phyloP scores from a whole-genome alignment of 1,284 basidiomycete species.

The Irpex sp. region DNA sequence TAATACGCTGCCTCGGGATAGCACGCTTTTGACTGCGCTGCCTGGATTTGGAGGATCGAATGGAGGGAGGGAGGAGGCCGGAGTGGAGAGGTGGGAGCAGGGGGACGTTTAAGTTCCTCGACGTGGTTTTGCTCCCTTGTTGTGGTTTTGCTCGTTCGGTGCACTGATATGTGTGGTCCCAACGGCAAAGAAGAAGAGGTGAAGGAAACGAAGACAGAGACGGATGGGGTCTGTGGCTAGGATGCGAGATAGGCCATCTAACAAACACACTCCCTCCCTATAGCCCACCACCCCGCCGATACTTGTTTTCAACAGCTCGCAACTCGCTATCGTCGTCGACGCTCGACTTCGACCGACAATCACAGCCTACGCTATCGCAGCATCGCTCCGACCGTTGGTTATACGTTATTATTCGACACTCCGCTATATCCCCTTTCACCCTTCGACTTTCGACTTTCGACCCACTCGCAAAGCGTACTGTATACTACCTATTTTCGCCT shows the following conservation, averaged over 20 bases:
- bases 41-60: conserved; percentile 25
- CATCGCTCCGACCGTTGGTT: background rate
- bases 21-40: conserved; percentile 48
- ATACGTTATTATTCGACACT: background rate
- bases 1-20: conserved; percentile 40
- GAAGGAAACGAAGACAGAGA: background rate
- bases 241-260: background rate
- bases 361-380: background rate
- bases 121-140: background rate
- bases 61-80: background rate
- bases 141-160: background rate
- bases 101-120: background rate
- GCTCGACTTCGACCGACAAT: background rate
- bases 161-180: background rate
- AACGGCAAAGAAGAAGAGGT: background rate
- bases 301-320: background rate
- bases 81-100: background rate
- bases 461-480: background rate
- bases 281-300: background rate
- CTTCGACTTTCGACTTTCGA: background rate
- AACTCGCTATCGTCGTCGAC: background rate
- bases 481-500: background rate
- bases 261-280: background rate
- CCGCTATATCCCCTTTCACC: background rate
- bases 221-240: background rate